These are phyloP conservation scores for Grosmannia huntii DNA, from an alignment of 2,329 filamentous ascomycete species.

Conservation along the genomic window DNA sequence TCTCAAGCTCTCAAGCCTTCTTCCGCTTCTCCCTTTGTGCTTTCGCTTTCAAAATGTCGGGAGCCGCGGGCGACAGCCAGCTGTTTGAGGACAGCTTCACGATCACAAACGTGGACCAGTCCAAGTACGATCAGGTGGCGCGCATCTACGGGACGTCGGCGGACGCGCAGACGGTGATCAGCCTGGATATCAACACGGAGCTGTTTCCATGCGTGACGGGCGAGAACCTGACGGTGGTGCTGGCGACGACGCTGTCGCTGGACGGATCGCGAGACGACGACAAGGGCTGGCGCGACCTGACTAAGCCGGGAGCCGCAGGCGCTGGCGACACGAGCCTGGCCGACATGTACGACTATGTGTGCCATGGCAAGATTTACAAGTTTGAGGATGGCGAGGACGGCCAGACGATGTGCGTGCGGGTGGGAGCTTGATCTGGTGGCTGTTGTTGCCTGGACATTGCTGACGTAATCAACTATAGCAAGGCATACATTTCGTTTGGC, in stretches of 20 bases:
- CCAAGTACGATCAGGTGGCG: constrained; percentile 91
- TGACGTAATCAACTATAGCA: constrained; percentile 39
- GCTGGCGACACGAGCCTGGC: constrained; percentile 46
- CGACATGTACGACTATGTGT: constrained; percentile 79
- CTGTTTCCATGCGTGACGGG: constrained; percentile 66
- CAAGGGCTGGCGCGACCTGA: constrained; percentile 70
- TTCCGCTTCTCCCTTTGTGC: no score
- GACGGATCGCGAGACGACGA: constrained; percentile 71
- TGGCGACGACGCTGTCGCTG: constrained; percentile 74
- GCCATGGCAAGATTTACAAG: constrained; percentile 77
- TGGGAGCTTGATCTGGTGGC: neutral
- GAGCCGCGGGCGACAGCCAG: constrained; percentile 66
- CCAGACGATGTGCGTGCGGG: constrained; percentile 68
- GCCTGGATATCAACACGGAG: constrained; percentile 88
- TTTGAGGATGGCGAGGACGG: constrained; percentile 70
- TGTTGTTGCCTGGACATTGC: neutral
- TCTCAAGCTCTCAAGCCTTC: no score
- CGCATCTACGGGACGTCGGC: constrained; percentile 67
- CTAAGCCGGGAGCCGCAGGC: constrained; percentile 27
- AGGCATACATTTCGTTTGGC: constrained; percentile 88
- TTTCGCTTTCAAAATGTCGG: constrained; percentile 24
- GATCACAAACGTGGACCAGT: constrained; percentile 63
- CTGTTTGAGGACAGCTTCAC: constrained; percentile 91
- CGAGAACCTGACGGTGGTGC: constrained; percentile 66
- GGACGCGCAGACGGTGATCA: constrained; percentile 64